These are phyloP conservation scores for Wilhelminamyces savonicus DNA, from an alignment of 805 yeast genomes.

Conservation along the genomic window DNA sequence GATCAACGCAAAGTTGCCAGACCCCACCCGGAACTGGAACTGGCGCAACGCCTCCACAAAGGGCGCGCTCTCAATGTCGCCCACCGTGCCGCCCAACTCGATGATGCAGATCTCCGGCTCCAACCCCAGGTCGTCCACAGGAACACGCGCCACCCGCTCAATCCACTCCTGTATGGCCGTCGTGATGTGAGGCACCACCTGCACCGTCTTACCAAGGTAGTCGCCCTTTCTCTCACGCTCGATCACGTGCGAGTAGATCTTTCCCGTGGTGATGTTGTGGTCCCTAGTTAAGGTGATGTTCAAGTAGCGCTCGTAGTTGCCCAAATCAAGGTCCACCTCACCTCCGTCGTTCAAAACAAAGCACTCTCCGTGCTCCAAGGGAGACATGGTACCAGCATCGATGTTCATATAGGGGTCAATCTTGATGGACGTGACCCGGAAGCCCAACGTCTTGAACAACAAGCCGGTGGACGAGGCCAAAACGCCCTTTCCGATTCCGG, in stretches of 20 bases:
- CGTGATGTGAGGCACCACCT: slow-evolving; percentile 97
- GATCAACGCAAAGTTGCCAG: slow-evolving; percentile 87
- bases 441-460: slow-evolving; percentile 86
- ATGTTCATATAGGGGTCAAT: slow-evolving; percentile 99
- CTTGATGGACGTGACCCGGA: slow-evolving; percentile 93
- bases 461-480: slow-evolving; percentile 96
- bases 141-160: slow-evolving; percentile 83
- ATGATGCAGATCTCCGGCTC: slow-evolving; percentile 95
- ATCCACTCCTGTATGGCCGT: slow-evolving; percentile 98
- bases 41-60: slow-evolving; percentile 98
- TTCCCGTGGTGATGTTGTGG: slow-evolving; percentile 98
- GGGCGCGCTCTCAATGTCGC: slow-evolving; percentile 98
- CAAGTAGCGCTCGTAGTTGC: slow-evolving; percentile 95
- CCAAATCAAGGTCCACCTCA: slow-evolving; percentile 95
- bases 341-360: slow-evolving; percentile 98
- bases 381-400: slow-evolving; percentile 99
- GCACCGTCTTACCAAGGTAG: slow-evolving; percentile 98
- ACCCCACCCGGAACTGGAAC: slow-evolving; percentile 95
- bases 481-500: slow-evolving; percentile 99
- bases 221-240: slow-evolving; percentile 95
- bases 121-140: slow-evolving; percentile 84
- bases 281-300: slow-evolving; percentile 88
- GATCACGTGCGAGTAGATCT: slow-evolving; percentile 89
- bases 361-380: slow-evolving; percentile 98
- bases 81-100: slow-evolving; percentile 98